phyloP scores from a whole-genome alignment of 768 basidiomycete genomes.

The Postia placenta region DNA sequence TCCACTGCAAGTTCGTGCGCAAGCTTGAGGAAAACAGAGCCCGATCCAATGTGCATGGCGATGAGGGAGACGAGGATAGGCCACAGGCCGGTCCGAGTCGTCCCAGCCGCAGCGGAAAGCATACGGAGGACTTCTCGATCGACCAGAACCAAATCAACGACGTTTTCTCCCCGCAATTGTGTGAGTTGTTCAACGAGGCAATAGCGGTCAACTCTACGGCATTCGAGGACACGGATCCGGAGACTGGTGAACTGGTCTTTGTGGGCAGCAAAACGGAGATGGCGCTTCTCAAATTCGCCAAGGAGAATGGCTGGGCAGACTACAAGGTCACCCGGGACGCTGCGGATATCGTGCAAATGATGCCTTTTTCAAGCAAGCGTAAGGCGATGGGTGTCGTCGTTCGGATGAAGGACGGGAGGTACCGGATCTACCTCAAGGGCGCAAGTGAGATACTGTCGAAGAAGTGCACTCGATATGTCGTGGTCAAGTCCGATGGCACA shows the following conservation, averaged over 20 bases:
- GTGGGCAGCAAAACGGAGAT: slow-evolving; percentile 96
- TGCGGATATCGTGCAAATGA: slow-evolving; percentile 70
- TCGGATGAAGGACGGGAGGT: slow-evolving; percentile 42
- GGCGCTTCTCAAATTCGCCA: slow-evolving; percentile 80
- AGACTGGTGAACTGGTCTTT: slow-evolving; percentile 55
- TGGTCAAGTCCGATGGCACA: slow-evolving; percentile 44
- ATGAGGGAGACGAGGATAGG: slow-evolving; percentile 6
- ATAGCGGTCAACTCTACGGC: slow-evolving; percentile 93
- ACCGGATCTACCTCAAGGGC: slow-evolving; percentile 83
- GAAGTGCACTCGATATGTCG: slow-evolving; percentile 67
- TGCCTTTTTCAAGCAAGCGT: slow-evolving; percentile 89
- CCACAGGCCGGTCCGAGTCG: neutral
- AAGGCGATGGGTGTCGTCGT: slow-evolving; percentile 95
- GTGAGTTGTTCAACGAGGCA: slow-evolving; percentile 70
- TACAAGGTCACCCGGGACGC: slow-evolving; percentile 62
- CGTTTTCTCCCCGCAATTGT: slow-evolving; percentile 54
- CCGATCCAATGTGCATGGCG: slow-evolving; percentile 61
- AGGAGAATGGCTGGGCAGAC: slow-evolving; percentile 70
- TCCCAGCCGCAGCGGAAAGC: slow-evolving; percentile 31
- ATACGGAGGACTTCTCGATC: slow-evolving; percentile 75
- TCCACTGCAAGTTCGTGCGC: slow-evolving; percentile 91
- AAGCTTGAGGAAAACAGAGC: slow-evolving; percentile 63
- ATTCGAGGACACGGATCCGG: slow-evolving; percentile 74
- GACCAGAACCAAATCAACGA: slow-evolving; percentile 68
- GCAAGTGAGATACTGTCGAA: slow-evolving; percentile 90